Evolutionary conservation across 2,329 filamentous ascomycete genomes (phyloP).

Genomic region (Aspergillus ruber): DNA sequence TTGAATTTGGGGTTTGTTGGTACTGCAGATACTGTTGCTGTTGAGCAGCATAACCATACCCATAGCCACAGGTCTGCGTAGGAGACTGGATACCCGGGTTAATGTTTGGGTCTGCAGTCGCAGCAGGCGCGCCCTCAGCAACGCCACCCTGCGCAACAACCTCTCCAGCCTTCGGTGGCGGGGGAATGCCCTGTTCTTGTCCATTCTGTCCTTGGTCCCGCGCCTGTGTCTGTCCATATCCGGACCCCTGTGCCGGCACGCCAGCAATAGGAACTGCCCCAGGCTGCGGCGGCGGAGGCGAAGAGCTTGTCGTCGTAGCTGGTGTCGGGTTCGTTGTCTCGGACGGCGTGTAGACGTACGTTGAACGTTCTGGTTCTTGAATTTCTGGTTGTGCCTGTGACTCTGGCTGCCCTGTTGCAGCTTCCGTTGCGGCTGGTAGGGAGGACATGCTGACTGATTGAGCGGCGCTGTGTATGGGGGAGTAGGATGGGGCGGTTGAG

Average conservation of each 20-base stretch:
- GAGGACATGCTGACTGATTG: neutral
- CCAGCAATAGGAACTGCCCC: conserved; percentile 18
- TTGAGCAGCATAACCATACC: neutral
- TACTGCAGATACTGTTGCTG: neutral
- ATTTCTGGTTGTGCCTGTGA: neutral
- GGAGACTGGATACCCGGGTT: conserved; percentile 16
- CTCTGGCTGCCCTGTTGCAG: neutral
- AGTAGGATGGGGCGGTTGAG: conserved; percentile 29
- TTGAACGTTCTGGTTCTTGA: neutral
- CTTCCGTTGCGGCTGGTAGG: neutral
- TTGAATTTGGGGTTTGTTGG: conserved; percentile 6
- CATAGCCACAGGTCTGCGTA: neutral
- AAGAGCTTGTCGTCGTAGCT: conserved; percentile 16
- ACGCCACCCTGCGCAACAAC: neutral
- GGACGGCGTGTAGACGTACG: conserved; percentile 14
- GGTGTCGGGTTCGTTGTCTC: conserved; percentile 20
- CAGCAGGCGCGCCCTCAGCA: neutral
- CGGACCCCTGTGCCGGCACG: neutral
- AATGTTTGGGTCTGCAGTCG: neutral
- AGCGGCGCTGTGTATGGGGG: conserved; percentile 20
- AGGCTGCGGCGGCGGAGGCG: conserved; percentile 37
- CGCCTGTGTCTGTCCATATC: neutral
- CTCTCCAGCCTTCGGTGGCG: conserved; percentile 16
- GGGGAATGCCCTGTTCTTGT: conserved; percentile 15
- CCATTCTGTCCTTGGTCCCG: neutral